Evolutionary conservation across 352 stramenopile genomes (phyloP), one percentile per base, ranked within the genome.

Genomic region (Globisporangium solare): DNA sequence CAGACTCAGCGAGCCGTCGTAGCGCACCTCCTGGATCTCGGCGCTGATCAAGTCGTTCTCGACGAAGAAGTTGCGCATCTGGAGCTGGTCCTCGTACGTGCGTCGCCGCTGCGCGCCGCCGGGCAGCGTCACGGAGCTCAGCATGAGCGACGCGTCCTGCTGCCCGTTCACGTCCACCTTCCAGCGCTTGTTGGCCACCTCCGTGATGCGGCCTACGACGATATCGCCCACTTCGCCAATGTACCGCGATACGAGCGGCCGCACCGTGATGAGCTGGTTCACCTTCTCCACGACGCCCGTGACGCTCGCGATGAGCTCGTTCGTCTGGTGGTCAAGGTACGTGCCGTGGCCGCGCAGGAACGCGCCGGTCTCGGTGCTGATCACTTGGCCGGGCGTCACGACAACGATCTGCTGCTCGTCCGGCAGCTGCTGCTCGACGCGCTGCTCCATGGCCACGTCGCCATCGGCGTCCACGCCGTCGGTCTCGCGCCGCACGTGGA

Each of bases 21-120:
- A 89, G 11, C 80, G 80, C 50, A 93, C 80, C 54, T 93, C 83
- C 61, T 93, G 80, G 64, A 91, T 86, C 67, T 93, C 80, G 39
- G 94, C 95, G 56, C 89, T 97, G 52, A 99, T 95, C 35, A 99
- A 76, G 70, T 99, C 96, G 60, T 96, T 95, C 74, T 99, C 95
- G 47, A 88, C 79, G 60, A 97, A 98, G 59, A 98, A 92, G 42
- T 74, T 79, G 35, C 96, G 76, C 97, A 99, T 99, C 60, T 98
- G 92, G 54, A 98, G 82, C 66, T 97, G 88, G 73, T 99, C 96
- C 58, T 98, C 94, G 56, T 97, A 94, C 31, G 96, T 99, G 53
- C 94, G 87, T n/a, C 97, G 92, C 12, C 97, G 89, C 70, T 99
- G 96, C 10, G 89, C 92, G 45, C 96, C 97, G 22, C 94, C 96